A percentile compares a stretch with the other conserved stretches of the same genome.
Conservation (phyloP, 164 flowering plant genomes). For the Aristolochia contorta region DNA sequence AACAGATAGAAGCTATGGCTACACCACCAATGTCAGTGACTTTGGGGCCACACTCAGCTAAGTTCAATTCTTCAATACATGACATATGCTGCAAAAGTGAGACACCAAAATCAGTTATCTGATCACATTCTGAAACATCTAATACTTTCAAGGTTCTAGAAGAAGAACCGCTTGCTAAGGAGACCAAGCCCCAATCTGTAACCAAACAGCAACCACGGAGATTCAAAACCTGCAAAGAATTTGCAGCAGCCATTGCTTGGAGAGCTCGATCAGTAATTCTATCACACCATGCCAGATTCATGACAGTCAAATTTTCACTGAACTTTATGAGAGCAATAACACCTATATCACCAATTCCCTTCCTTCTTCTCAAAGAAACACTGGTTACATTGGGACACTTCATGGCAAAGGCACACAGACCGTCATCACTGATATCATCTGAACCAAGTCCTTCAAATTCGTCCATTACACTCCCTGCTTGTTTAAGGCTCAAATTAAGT, state of each 20-base stretch:
- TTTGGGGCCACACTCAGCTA: conserved; percentile 13
- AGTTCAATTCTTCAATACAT: conserved; percentile 7
- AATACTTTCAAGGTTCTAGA: conserved; percentile 7
- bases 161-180: conserved; percentile 10
- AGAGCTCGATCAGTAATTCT: conserved; percentile 12
- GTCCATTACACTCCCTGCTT: conserved; percentile 3
- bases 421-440: conserved; percentile 9
- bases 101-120: conserved; percentile 10
- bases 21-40: conserved; percentile 10
- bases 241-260: conserved; percentile 6
- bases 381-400: conserved; percentile 3
- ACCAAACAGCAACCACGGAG: conserved; percentile 10
- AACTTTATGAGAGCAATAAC: conserved; percentile 9
- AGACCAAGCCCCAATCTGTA: conserved; percentile 12
- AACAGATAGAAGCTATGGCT: conserved; percentile 1
- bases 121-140: conserved; percentile 11
- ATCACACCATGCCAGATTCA: conserved; percentile 9
- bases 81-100: conserved; percentile 9
- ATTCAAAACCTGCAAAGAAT: conserved; percentile 9
- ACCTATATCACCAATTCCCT: conserved; percentile 7
- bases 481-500: conserved; percentile 3
- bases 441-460: conserved; percentile 1
- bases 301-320: background rate
- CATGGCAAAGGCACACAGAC: conserved; percentile 9
- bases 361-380: conserved; percentile 9